Evolutionary conservation across 805 yeast genomes (phyloP).

Genomic region (Lachancea lanzarotensis): DNA sequence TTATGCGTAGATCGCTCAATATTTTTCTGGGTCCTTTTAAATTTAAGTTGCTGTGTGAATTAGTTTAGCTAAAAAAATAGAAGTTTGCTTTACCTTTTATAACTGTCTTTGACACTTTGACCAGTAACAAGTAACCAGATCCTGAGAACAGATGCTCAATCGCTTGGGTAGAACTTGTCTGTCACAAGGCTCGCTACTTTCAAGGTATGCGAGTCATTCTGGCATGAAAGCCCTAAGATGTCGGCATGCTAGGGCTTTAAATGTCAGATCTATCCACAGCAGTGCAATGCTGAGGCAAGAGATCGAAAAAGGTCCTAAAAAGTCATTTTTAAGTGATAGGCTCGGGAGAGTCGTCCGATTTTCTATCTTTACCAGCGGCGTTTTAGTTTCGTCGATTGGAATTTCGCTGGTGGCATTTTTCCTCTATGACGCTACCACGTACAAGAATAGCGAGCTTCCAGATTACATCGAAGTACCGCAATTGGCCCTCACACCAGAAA

Average conservation of each 20-base stretch:
- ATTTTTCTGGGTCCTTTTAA: not conserved
- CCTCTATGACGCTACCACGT: slow-evolving; percentile 63
- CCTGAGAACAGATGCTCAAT: slow-evolving; percentile 2
- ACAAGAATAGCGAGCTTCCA: slow-evolving; percentile 37
- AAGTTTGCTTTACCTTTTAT: not conserved
- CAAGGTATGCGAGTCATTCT: slow-evolving; percentile 1
- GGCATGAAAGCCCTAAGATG: not conserved
- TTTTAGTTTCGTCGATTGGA: slow-evolving; percentile 39
- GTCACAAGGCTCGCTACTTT: not conserved
- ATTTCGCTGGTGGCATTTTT: slow-evolving; percentile 45
- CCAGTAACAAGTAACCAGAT: not conserved
- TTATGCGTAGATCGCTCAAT: not conserved
- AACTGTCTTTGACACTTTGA: not conserved
- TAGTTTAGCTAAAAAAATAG: not conserved
- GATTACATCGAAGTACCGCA: slow-evolving; percentile 44
- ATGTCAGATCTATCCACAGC: not conserved
- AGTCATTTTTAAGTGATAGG: slow-evolving; percentile 5
- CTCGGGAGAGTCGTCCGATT: slow-evolving; percentile 32
- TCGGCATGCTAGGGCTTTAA: not conserved
- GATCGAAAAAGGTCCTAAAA: not conserved
- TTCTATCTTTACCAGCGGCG: slow-evolving; percentile 36
- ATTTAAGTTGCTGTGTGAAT: not conserved
- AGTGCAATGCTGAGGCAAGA: not conserved
- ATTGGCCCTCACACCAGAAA: slow-evolving; percentile 46
- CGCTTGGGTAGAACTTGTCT: slow-evolving; percentile 1